Evolutionary conservation across 345 rosid genomes (phyloP).

Genomic region (Populus pruinosa): DNA sequence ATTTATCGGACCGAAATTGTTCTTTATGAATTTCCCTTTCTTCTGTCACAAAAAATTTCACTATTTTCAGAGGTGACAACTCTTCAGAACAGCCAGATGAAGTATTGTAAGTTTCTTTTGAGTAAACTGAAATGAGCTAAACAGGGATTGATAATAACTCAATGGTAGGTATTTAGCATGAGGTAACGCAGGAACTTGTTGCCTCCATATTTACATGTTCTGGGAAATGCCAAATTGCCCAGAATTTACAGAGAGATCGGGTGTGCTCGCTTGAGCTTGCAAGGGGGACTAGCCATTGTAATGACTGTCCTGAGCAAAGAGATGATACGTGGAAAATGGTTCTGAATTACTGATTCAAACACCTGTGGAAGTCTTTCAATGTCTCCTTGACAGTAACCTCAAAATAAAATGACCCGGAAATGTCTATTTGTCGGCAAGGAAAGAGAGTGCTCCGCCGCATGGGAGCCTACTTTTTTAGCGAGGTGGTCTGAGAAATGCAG

Average conservation of each 20-base stretch:
- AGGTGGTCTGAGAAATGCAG: no score
- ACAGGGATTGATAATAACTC: background rate
- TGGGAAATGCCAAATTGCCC: background rate
- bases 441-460: background rate
- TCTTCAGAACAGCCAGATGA: no score
- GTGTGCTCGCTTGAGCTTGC: background rate
- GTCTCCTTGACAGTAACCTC: conserved; percentile 6
- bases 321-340: background rate
- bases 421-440: background rate
- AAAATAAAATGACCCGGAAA: background rate
- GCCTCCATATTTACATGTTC: background rate
- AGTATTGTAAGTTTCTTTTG: background rate
- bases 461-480: no score
- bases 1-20: background rate
- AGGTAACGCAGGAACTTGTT: background rate
- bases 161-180: no score
- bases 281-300: background rate
- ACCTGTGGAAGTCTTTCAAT: background rate
- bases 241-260: no score
- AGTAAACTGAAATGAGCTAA: background rate
- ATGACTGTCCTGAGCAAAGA: background rate
- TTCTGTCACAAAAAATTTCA: background rate
- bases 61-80: background rate
- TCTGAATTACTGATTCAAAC: background rate
- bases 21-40: background rate